Evolutionary conservation across 2,329 filamentous ascomycete species (phyloP), one percentile per base, ranked within the genome.

Genomic region (Orbilia brochopaga): DNA sequence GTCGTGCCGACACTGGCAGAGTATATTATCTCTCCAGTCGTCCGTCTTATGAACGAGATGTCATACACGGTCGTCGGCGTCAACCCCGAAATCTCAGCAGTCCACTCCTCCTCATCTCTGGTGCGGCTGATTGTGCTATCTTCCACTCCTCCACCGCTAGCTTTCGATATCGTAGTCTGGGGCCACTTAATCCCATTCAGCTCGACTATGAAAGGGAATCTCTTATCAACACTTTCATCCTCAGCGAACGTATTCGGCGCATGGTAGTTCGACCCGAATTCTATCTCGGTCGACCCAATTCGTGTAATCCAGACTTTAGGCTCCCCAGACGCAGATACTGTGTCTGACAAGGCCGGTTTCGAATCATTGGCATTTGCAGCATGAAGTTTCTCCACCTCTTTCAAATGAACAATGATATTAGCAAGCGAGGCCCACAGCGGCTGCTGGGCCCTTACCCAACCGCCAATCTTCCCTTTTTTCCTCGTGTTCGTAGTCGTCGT

Each of bases 391-490:
- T 77, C 76, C 35, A 77, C 73, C 42, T 77, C 83, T 79, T 85
- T 85, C 77, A 85, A 83, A 78, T 83, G 84, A 78, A 85, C 83
- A 81, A 85, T 84, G 79, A 83, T 83, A 79, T 82, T 84, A 62
- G 83, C 83, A 79, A 85, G 81, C 61, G 83, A 83, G 76, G 83
- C 83, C 83, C 83, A 85, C 77, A 85, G 81, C 64, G 83, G 83
- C 78, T 85, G 83, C 77, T 84, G 82, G 79, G 82, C 84, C 76
- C 83, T 79, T 75, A 85, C 83, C 77, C 83, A 81, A 73, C 82
- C 83, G 73, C 82, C 82, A 77, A 84, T 82, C 78, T 83, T 84
- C 78, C 81, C 81, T 79, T 84, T 85, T 76, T 81, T 83, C 76
- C 80, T 79, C 56, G 79, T 75, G 73, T 81, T 79, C 52, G 82